Evolutionary conservation across 116 monocot species (phyloP).

Genomic region (Thalassia testudinum): DNA sequence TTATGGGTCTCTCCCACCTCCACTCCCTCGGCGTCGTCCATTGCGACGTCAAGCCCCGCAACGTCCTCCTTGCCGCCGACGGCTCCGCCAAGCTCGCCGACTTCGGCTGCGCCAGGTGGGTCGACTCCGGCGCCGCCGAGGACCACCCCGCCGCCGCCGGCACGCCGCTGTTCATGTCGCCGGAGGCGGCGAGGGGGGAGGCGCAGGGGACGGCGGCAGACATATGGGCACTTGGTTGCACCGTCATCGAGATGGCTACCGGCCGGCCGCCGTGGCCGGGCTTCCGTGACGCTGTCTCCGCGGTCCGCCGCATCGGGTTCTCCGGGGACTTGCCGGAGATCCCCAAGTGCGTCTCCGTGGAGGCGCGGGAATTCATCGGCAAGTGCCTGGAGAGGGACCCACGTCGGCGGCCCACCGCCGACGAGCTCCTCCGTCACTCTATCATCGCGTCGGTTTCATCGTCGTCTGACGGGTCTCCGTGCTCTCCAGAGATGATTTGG

Average conservation of each 20-base stretch:
- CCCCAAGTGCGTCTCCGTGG: constrained; percentile 25
- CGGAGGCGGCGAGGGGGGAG: constrained; percentile 22
- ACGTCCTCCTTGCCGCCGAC: constrained; percentile 43
- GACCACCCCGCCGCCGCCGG: constrained; percentile 25
- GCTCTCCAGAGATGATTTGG: constrained; percentile 54
- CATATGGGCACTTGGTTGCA: constrained; percentile 69
- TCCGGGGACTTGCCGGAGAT: constrained; percentile 24
- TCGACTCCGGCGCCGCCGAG: not conserved
- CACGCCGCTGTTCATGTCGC: constrained; percentile 20
- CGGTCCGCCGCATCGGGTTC: constrained; percentile 32
- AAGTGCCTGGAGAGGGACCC: no score
- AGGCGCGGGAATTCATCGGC: constrained; percentile 34
- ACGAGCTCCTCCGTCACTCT: constrained; percentile 43
- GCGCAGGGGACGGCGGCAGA: constrained; percentile 42
- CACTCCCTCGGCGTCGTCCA: constrained; percentile 39
- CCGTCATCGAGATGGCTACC: constrained; percentile 66
- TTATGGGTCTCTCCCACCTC: constrained; percentile 32
- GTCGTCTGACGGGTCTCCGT: not conserved
- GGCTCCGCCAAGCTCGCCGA: constrained; percentile 49
- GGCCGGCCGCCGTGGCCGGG: constrained; percentile 57
- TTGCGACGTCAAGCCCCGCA: constrained; percentile 59
- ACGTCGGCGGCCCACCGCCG: no score
- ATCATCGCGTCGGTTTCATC: constrained; percentile 13
- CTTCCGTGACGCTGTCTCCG: constrained; percentile 10
- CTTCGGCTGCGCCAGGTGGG: constrained; percentile 42